Conservation (phyloP, 2,329 filamentous ascomycete genomes). For the Microcera coccophila region DNA sequence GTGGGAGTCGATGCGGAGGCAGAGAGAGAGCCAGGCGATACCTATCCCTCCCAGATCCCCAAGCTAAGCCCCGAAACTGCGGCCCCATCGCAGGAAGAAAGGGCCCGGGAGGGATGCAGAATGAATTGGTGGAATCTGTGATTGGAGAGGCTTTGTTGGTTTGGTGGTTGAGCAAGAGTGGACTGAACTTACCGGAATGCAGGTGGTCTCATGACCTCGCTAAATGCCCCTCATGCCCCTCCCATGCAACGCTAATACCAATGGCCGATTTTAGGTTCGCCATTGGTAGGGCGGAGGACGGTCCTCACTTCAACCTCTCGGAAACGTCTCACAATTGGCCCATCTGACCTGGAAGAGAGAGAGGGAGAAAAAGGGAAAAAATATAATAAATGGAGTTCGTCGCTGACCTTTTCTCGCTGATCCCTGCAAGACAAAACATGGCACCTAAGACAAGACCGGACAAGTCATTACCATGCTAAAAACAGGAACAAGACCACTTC, state of each 20-base stretch:
- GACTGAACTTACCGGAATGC: conserved; percentile 25
- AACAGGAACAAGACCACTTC: conserved; percentile 6
- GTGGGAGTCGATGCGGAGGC: conserved; percentile 8
- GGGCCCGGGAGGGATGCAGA: conserved; percentile 10
- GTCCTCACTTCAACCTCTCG: background rate
- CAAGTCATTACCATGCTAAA: too few species aligned
- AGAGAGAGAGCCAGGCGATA: conserved; percentile 7
- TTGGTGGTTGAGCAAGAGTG: conserved; percentile 21
- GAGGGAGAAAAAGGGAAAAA: background rate
- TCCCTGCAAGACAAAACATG: too few species aligned
- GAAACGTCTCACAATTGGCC: conserved; percentile 11
- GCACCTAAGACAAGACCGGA: too few species aligned
- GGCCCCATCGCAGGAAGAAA: conserved; percentile 6
- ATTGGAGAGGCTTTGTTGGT: conserved; percentile 20
- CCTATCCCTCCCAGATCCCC: background rate
- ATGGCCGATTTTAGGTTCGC: conserved; percentile 29
- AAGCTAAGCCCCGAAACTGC: too few species aligned
- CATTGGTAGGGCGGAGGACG: background rate
- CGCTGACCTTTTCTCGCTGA: too few species aligned
- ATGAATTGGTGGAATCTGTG: conserved; percentile 1
- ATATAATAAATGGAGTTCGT: too few species aligned
- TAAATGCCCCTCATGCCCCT: background rate
- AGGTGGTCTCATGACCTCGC: conserved; percentile 28
- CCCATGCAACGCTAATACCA: conserved; percentile 24
- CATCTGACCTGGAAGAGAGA: conserved; percentile 19